Evolutionary conservation across 202 grass and related monocot species (phyloP), one percentile per base, ranked within the genome.

Genomic region (Setaria italica): DNA sequence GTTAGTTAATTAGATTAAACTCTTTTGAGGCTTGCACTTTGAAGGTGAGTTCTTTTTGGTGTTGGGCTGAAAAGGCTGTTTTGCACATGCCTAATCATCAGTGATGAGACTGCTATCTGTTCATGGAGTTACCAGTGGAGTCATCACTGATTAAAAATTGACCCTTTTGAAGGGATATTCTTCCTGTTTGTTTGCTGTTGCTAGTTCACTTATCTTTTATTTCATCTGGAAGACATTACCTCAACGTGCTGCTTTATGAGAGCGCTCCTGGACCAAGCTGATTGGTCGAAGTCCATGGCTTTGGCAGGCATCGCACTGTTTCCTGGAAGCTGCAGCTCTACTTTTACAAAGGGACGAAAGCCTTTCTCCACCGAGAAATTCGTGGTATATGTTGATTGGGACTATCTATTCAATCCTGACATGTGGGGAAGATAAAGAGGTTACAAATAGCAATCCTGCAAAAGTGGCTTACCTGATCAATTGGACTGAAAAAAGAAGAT

Each of bases 1-100:
- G 15, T 46, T 63, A 74, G 15, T 34, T 83, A 41, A 62, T 54
- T 65, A 68, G 42, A 53, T 50, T 51, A 73, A 82, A 50, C 34
- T 25, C 62, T 77, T 68, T 78, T 70, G 51, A 32, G 39, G 63
- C 20, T 67, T 84, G 71, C 49, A 85, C 62, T 89, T 81, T n/a
- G 11, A 11, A 9, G 21, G 54, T 63, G 45, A 77, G 14, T 58
- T 70, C 47, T 46, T 76, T 62, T 62, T 7, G 8, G n/a, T 9
- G 60, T 21, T 63, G 35, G 34, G 16, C 20, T 78, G 78, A 65
- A 62, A 60, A 66, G 16, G 30, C 67, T 51, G 48, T 14, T 64
- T 50, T 11, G 11, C 19, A 74, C 19, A 25, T 41, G 42, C 50
- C 43, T 53, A 74, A 62, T 69, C 51, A 34, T 76, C 14, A 3